Base-by-base conservation (phyloP, 2,329 filamentous ascomycete genomes). In the Microdochium trichocladiopsis region DNA sequence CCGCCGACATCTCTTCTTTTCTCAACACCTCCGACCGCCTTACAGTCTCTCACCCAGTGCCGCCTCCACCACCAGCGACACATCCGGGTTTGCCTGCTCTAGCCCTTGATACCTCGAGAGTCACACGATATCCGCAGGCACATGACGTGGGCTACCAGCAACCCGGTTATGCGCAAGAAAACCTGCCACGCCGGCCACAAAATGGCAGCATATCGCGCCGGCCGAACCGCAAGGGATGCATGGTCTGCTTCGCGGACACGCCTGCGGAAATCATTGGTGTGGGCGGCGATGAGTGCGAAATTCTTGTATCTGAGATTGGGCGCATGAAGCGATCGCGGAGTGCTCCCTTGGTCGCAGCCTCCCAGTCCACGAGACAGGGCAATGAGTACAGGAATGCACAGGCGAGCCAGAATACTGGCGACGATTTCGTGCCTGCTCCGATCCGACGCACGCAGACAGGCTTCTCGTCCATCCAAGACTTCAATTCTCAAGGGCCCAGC, bases 201-300 rank as follows among this genome's bases (percentile, higher is more conserved):
- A 64, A 72, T 21, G 69, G 67, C 60, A 77, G 72, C 56, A 72
- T 75, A 25, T 71, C 71, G 22, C 71, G 70, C 23, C 74, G 71
- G 50, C 82, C 79, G 63, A 88, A 62, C 49, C 53, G 62, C 24
- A 66, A 89, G 67, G 87, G 87, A 10, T 73, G 94, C 55, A 74
- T 74, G 4, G 92, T 96, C 33, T 82, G 77, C 52, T 96, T 96
- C 62, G 80, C 79, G 50, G 83, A 88, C 59, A 79, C 78, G 10
- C 76, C 79, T 51, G 91, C 92, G 6, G 87, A 90, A 48, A 70
- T 96, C 56, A 96, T 97, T 63, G 93, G 93, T 48, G 86, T 93
- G 68, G 93, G 93, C 53, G 93, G 93, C 31, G 93, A 96, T 63
- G 91, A 96, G 67, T 86, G 87, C 51, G 84, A 88, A 51, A 72